Evolutionary conservation across 2,329 filamentous ascomycete genomes (phyloP).

Genomic region (Hymenoscyphus fraxineus): DNA sequence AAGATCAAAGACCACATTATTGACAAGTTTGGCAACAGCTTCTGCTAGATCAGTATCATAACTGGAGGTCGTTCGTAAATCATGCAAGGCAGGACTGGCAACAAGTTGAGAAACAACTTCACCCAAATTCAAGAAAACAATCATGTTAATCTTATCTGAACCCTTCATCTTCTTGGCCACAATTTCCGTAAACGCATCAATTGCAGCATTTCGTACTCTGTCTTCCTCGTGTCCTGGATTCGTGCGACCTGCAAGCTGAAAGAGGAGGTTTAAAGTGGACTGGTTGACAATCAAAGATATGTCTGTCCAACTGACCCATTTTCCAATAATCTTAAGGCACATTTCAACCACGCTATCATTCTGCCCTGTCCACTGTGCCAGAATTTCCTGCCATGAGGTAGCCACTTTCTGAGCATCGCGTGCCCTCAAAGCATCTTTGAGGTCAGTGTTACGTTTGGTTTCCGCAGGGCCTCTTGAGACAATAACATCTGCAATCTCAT

Average conservation of each 20-base stretch:
- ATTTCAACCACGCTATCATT: constrained; percentile 76
- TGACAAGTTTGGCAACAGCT: constrained; percentile 91
- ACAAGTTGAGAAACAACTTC: constrained; percentile 84
- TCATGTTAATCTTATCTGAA: constrained; percentile 89
- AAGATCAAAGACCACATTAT: constrained; percentile 82
- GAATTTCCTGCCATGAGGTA: constrained; percentile 84
- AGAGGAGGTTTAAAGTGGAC: constrained; percentile 77
- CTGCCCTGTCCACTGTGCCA: constrained; percentile 65
- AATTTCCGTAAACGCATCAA: constrained; percentile 93
- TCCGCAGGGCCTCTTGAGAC: constrained; percentile 74
- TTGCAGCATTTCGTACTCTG: constrained; percentile 82
- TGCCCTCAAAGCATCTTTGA: constrained; percentile 86
- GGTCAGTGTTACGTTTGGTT: constrained; percentile 77
- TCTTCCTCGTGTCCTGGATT: constrained; percentile 61
- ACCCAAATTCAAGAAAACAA: constrained; percentile 81
- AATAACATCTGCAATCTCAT: constrained; percentile 93
- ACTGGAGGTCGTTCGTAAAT: constrained; percentile 73
- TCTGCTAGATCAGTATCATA: constrained; percentile 97
- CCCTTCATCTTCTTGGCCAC: constrained; percentile 97
- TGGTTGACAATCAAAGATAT: constrained; percentile 91
- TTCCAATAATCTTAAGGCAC: constrained; percentile 85
- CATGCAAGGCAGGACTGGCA: constrained; percentile 73
- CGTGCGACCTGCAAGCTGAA: constrained; percentile 80
- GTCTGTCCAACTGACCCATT: constrained; percentile 99
- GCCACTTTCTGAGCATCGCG: constrained; percentile 88